phyloP scores from a whole-genome alignment of 306 rosid genomes.

The Calophaca sinica region DNA sequence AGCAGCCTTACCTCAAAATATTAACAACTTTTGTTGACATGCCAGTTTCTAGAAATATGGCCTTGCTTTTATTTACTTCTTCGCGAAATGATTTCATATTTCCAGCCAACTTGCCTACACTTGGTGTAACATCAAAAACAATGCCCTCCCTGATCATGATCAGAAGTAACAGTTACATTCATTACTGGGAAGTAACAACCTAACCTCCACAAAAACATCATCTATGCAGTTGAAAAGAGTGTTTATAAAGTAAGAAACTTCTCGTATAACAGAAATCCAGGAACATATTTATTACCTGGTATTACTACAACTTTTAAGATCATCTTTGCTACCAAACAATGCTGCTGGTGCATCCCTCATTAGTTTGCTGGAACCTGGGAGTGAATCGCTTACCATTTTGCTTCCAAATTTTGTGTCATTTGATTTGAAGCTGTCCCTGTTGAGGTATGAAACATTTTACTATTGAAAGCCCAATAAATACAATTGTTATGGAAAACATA shows the following conservation, averaged over 20 bases:
- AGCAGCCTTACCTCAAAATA: slow-evolving; percentile 56
- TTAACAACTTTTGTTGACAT: slow-evolving; percentile 44
- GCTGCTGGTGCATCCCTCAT: slow-evolving; percentile 46
- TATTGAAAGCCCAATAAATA: slow-evolving; percentile 37
- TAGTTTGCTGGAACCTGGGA: slow-evolving; percentile 49
- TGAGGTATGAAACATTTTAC: slow-evolving; percentile 40
- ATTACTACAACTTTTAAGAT: slow-evolving; percentile 44
- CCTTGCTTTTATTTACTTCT: slow-evolving; percentile 57
- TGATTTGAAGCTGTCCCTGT: slow-evolving; percentile 55
- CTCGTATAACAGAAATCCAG: slow-evolving; percentile 18
- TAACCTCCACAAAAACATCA: slow-evolving; percentile 23
- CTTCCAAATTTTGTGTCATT: slow-evolving; percentile 54
- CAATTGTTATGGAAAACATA: slow-evolving; percentile 34
- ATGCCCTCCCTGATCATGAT: slow-evolving; percentile 58
- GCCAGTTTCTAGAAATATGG: slow-evolving; percentile 50
- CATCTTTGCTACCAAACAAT: slow-evolving; percentile 52
- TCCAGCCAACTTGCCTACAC: slow-evolving; percentile 48
- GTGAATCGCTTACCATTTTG: slow-evolving; percentile 46
- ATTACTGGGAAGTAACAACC: slow-evolving; percentile 27
- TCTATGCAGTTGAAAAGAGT: slow-evolving; percentile 13
- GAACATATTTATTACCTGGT: slow-evolving; percentile 50
- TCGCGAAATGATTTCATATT: slow-evolving; percentile 43
- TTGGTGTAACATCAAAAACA: slow-evolving; percentile 51
- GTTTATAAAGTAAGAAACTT: slow-evolving; percentile 31
- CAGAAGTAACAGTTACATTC: slow-evolving; percentile 44